These are phyloP conservation scores for Dipodascus albidus DNA, from an alignment of 805 yeast genomes.

Conservation along the genomic window DNA sequence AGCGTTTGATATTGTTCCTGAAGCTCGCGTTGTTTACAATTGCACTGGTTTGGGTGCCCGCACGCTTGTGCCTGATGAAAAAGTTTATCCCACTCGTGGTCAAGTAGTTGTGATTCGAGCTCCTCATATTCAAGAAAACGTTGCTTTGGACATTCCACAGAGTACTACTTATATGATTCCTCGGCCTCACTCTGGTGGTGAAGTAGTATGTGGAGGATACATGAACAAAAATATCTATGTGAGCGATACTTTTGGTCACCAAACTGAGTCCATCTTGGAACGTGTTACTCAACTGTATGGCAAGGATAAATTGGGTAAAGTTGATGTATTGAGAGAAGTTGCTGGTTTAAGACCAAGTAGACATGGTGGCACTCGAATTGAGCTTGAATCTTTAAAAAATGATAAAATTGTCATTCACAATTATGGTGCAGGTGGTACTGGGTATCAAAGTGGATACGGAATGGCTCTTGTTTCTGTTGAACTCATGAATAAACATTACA, in stretches of 20 bases:
- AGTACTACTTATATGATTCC: constrained; percentile 62
- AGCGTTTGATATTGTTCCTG: constrained; percentile 25
- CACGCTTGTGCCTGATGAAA: constrained; percentile 43
- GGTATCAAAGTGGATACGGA: constrained; percentile 65
- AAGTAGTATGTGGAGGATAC: constrained; percentile 66
- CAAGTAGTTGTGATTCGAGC: constrained; percentile 67
- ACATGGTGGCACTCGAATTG: constrained; percentile 66
- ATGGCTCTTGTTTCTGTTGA: constrained; percentile 36
- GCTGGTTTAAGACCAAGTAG: constrained; percentile 73
- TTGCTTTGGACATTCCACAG: constrained; percentile 30
- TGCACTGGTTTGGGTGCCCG: constrained; percentile 70
- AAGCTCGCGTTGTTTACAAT: constrained; percentile 47
- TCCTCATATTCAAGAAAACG: constrained; percentile 53
- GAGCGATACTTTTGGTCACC: constrained; percentile 43
- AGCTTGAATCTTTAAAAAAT: constrained; percentile 31
- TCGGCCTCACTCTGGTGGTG: constrained; percentile 54
- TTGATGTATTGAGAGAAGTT: constrained; percentile 49
- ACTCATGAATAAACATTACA: constrained; percentile 3
- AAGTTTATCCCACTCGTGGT: constrained; percentile 65
- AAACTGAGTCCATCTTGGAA: constrained; percentile 48
- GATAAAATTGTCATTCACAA: constrained; percentile 48
- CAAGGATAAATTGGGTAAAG: constrained; percentile 29
- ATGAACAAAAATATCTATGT: constrained; percentile 53
- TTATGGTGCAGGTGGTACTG: constrained; percentile 71
- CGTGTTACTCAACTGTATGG: constrained; percentile 42